Evolutionary conservation across 2,329 filamentous ascomycete species (phyloP), one percentile per base, ranked within the genome.

Genomic region (Colletotrichum orchidophilum): DNA sequence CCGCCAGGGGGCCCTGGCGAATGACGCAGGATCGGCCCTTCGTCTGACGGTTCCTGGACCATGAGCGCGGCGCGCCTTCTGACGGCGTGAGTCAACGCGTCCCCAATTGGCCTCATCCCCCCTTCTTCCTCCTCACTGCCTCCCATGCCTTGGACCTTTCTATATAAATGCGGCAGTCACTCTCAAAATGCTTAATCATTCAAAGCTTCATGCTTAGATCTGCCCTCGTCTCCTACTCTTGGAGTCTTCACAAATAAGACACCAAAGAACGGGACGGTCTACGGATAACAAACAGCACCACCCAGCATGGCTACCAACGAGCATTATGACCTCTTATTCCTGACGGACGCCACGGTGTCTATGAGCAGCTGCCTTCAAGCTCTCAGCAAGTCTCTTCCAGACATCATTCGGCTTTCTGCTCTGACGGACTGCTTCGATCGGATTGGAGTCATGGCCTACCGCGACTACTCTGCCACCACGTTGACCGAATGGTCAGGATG

Each of bases 371-470:
- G 84, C 64, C 77, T 87, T 13, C 21, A 54, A 1, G 81, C 85
- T 3, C 81, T 88, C 21, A 82, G 81, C 70, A 77, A 75, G 13
- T 85, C 86, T 1, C 78, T 88, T 7, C 85, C 86, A 1, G 84
- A 87, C 71, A 85, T 88, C 73, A 83, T 88, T 67, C 81, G 83
- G 39, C 79, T 88, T 7, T 86, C 85, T 1, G 79, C 81, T 1
- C 78, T 87, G 1, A 87, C 86, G 0, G 81, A 79, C 62, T 85
- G 83, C 73, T 88, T 88, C 74, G 80, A 83, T 5, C 82, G 84
- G 2, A 85, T 88, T 63, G 86, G 85, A 7, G 79, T 88, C 3
- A 75, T 88, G 13, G 84, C 83, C 1, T 88, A 88, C 72, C 82
- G 86, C 6, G 86, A 88, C 76, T 87, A 87, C 74, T 71, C 59